Base-by-base conservation (phyloP, 441 rosid genomes). In the Macaranga tanarius region DNA sequence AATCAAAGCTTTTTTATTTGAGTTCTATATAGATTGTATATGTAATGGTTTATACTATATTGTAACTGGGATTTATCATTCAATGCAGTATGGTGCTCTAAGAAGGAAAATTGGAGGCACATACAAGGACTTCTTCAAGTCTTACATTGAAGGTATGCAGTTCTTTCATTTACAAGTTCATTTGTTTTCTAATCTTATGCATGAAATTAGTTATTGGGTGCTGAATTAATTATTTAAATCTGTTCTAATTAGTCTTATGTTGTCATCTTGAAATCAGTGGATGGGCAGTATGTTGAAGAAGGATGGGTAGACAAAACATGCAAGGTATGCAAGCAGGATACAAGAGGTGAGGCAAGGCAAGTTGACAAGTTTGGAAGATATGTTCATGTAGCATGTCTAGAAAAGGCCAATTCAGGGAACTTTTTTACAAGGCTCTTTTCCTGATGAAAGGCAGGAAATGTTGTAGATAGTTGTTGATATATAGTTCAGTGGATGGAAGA, bases 271-370 rank as follows among this genome's bases (percentile, higher is more conserved):
- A 67, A 73, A 75, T 42, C 50, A 92, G 97, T 94, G 86, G 95
- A 94, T 65, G 97, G 99, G 48, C 50, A 89, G 66, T 94, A 90
- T 62, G 96, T 92, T 65, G 99, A 94, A 76, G 97, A 94, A 34
- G 97, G 99, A 9, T 94, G 99, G 99, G 95, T 94, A 13, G 97
- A 92, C 87, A 95, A 89, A 80, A 89, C 96, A 20, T 92, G 99
- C 88, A 92, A 84, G 79, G 81, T 90, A 2, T 93, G 95, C 87
- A 91, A 89, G 84, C 88, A 92, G 72, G 97, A 95, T 67, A 92
- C 97, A 0, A 76, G 73, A 72, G 96, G 94, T 2, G 97, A 92
- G 15, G 75, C 89, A 44, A 86, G 97, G 67, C 93, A 94, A 79
- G 89, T 89, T 6, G 99, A 92, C 84, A 89, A 84, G 69, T 31